A percentile compares a stretch with the other conserved stretches of the same genome.
phyloP scores from a whole-genome alignment of 441 rosid species.

The Syzygium syzygioides region DNA sequence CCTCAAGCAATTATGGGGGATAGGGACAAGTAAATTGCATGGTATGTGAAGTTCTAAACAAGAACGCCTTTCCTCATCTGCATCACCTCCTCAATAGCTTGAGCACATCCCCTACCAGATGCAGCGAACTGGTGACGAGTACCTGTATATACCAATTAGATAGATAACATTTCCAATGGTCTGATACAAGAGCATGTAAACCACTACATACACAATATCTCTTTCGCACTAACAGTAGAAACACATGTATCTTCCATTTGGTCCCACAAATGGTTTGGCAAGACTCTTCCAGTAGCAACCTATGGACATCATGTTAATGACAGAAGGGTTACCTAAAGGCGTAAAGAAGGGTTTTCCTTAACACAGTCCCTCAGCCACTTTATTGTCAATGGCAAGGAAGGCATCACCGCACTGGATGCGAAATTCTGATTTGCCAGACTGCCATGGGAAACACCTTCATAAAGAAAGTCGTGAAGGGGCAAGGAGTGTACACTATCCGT shows the following conservation, averaged over 20 bases:
- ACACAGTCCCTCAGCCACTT: slow-evolving; percentile 81
- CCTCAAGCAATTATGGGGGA: neutral
- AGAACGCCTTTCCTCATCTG: neutral
- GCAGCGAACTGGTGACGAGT: slow-evolving; percentile 84
- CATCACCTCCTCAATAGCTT: slow-evolving; percentile 40
- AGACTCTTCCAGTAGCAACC: neutral
- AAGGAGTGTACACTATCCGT: slow-evolving; percentile 15
- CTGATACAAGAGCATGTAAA: neutral
- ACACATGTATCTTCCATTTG: neutral
- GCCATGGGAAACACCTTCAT: slow-evolving; percentile 38
- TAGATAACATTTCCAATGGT: neutral
- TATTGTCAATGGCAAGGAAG: slow-evolving; percentile 75
- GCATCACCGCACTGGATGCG: slow-evolving; percentile 51
- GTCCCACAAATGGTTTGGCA: neutral
- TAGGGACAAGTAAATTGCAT: neutral
- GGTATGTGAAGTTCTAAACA: neutral
- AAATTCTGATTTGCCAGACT: slow-evolving; percentile 6
- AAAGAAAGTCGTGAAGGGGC: slow-evolving; percentile 49
- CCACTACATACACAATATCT: neutral
- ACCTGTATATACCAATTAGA: slow-evolving; percentile 35
- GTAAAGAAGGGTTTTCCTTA: slow-evolving; percentile 54
- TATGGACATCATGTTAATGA: neutral
- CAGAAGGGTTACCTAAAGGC: slow-evolving; percentile 47
- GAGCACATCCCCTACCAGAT: slow-evolving; percentile 83
- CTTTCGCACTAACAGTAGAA: neutral